Evolutionary conservation across 805 yeast genomes (phyloP).

Genomic region (Candida qinlingensis): DNA sequence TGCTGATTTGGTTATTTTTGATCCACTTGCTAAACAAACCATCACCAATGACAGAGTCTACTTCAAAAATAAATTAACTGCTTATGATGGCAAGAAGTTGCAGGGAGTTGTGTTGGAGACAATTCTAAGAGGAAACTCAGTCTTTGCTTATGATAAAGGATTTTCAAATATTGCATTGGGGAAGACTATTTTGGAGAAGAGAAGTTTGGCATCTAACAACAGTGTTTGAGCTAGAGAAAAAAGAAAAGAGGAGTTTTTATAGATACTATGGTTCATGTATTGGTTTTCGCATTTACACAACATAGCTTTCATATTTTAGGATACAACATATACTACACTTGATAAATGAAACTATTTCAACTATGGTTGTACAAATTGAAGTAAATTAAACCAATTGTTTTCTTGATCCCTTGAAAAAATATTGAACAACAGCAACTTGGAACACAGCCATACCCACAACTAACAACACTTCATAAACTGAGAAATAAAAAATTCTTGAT

Average conservation of each 20-base stretch:
- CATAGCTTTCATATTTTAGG: no score
- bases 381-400: slow-evolving; percentile 38
- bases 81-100: slow-evolving; percentile 68
- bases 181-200: slow-evolving; percentile 51
- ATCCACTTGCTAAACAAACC: slow-evolving; percentile 46
- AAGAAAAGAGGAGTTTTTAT: slow-evolving; percentile 43
- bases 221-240: neutral
- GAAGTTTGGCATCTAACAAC: slow-evolving; percentile 23
- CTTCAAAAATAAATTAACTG: slow-evolving; percentile 86
- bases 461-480: slow-evolving; percentile 62
- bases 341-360: no score
- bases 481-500: slow-evolving; percentile 71
- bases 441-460: slow-evolving; percentile 72
- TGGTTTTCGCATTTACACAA: no score
- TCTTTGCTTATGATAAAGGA: slow-evolving; percentile 52
- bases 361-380: no score
- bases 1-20: slow-evolving; percentile 85
- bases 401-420: slow-evolving; percentile 67
- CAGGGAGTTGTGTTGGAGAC: slow-evolving; percentile 78
- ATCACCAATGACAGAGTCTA: slow-evolving; percentile 51
- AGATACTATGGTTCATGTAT: neutral
- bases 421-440: slow-evolving; percentile 64
- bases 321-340: no score
- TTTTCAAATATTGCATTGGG: slow-evolving; percentile 56
- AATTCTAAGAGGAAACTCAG: slow-evolving; percentile 66